A percentile compares a stretch with the other conserved stretches of the same genome.
These are phyloP conservation scores for Geotrichum australiense DNA, from an alignment of 1,139 yeast species.

Conservation along the genomic window DNA sequence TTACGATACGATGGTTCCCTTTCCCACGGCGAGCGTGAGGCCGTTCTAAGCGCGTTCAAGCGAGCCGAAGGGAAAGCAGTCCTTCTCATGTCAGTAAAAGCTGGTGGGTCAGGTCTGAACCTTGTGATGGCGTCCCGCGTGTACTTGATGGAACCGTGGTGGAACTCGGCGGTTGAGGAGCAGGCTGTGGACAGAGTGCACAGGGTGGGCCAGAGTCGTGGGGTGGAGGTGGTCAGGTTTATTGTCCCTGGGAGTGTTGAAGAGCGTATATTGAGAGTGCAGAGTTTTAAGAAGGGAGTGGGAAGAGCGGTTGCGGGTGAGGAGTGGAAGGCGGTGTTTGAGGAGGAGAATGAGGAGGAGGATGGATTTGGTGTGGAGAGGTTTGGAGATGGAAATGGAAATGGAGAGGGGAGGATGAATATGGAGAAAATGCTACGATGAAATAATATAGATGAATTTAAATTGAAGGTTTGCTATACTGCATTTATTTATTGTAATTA, in stretches of 20 bases:
- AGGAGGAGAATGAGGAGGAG: too few relatives aligned
- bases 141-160: conserved; percentile 96
- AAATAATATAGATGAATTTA: too few relatives aligned
- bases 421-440: too few relatives aligned
- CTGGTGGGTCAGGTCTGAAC: conserved; percentile 95
- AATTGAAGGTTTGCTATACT: too few relatives aligned
- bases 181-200: conserved; percentile 95
- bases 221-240: conserved; percentile 71
- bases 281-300: too few relatives aligned
- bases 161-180: conserved; percentile 91
- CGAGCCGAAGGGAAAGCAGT: conserved; percentile 40
- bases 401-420: too few relatives aligned
- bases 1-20: conserved; percentile 79
- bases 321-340: too few relatives aligned
- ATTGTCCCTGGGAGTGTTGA: conserved; percentile 84
- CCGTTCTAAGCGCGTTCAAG: conserved; percentile 52
- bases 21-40: conserved; percentile 57
- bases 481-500: too few relatives aligned
- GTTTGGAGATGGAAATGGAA: too few relatives aligned
- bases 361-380: too few relatives aligned
- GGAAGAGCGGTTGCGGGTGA: too few relatives aligned
- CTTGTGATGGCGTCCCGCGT: conserved; percentile 81
- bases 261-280: conserved; percentile 80
- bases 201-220: conserved; percentile 74
- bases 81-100: conserved; percentile 69